Evolutionary conservation across 106 monocot genomes (phyloP).

Genomic region (Allium sativum): DNA sequence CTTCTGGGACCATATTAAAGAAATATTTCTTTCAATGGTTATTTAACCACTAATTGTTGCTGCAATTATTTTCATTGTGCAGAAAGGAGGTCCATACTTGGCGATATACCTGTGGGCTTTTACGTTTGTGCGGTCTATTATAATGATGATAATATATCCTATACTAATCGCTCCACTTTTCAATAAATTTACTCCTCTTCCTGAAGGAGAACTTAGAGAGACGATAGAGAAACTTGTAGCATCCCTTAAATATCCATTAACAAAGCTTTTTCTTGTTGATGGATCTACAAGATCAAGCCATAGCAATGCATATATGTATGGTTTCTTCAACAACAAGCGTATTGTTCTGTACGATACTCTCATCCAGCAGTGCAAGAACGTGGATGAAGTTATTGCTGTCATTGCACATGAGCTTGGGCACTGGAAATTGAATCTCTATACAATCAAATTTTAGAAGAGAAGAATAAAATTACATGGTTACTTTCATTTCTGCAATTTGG

Average conservation of each 20-base stretch:
- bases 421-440: too few species aligned
- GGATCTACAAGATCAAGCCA: constrained; percentile 97
- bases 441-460: too few species aligned
- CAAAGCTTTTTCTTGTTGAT: constrained; percentile 97
- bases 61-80: constrained; percentile 75
- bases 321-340: too few species aligned
- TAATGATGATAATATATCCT: constrained; percentile 94
- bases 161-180: constrained; percentile 90
- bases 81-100: constrained; percentile 98
- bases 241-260: constrained; percentile 85
- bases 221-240: constrained; percentile 81
- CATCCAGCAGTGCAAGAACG: too few species aligned
- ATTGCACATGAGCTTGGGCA: too few species aligned
- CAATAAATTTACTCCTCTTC: constrained; percentile 97
- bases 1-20: constrained; percentile 79
- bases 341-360: too few species aligned
- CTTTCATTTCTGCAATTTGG: constrained; percentile 92
- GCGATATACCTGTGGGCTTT: constrained; percentile 96
- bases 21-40: constrained; percentile 57
- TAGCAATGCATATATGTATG: too few species aligned
- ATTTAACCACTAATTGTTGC: constrained; percentile 87
- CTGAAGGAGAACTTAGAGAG: constrained; percentile 73
- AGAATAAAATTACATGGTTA: constrained; percentile 12
- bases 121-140: constrained; percentile 75
- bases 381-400: too few species aligned